Percentiles rank a stretch among this genome's conserved stretches.
Conservation (phyloP, 305 asterid genomes). For the Lippia alba region DNA sequence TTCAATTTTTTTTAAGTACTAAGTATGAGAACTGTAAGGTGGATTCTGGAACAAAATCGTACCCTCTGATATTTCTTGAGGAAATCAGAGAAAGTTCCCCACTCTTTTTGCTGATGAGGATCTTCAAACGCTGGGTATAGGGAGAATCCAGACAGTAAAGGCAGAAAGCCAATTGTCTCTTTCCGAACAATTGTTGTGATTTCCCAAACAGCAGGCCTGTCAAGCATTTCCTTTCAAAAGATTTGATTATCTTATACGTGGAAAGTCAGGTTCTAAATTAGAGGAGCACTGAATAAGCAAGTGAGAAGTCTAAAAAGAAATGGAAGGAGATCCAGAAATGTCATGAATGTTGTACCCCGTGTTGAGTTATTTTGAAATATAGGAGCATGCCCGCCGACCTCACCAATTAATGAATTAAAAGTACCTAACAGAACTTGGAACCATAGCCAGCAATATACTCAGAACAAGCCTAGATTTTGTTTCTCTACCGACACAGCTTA, state of each 20-base stretch:
- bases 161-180: slow-evolving; percentile 34
- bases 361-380: not conserved
- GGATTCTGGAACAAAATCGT: slow-evolving; percentile 24
- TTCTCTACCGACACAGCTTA: not conserved
- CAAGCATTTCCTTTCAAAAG: slow-evolving; percentile 26
- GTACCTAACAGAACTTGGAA: not conserved
- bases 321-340: not conserved
- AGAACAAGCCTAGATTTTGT: not conserved
- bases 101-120: slow-evolving; percentile 60
- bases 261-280: slow-evolving; percentile 11
- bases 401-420: not conserved
- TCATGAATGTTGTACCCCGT: not conserved
- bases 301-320: slow-evolving; percentile 11
- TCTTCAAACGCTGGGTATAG: slow-evolving; percentile 53
- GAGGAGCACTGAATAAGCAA: slow-evolving; percentile 5
- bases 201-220: slow-evolving; percentile 60
- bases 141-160: slow-evolving; percentile 49
- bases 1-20: too few species aligned
- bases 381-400: slow-evolving; percentile 1
- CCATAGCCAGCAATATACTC: slow-evolving; percentile 7
- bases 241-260: slow-evolving; percentile 16
- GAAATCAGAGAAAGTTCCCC: slow-evolving; percentile 53
- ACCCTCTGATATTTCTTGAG: slow-evolving; percentile 56
- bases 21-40: not conserved
- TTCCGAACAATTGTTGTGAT: slow-evolving; percentile 40